Evolutionary conservation across 208 protist species (phyloP).

Genomic region (Leishmania major): DNA sequence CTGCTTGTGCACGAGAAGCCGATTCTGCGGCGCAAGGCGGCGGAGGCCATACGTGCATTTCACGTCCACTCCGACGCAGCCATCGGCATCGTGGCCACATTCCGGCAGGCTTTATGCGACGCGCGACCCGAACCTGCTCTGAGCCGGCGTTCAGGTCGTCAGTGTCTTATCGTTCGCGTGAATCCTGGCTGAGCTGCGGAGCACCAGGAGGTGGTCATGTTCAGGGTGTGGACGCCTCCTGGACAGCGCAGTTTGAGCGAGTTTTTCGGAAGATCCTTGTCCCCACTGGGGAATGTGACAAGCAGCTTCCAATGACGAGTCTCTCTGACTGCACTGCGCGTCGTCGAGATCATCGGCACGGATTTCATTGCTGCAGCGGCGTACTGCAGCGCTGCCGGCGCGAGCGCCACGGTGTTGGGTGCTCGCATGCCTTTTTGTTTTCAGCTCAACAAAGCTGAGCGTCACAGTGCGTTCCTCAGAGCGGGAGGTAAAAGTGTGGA

Average conservation of each 20-base stretch:
- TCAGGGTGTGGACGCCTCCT: constrained; percentile 31
- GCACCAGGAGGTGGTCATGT: constrained; percentile 95
- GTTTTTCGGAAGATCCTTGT: constrained; percentile 6
- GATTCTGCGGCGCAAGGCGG: constrained; percentile 94
- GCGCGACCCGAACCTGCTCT: constrained; percentile 93
- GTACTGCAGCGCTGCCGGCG: background rate
- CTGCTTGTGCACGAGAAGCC: no score
- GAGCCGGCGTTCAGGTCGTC: constrained; percentile 95
- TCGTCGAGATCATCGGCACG: constrained; percentile 67
- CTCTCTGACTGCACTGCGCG: constrained; percentile 21
- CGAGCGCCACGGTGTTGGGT: constrained; percentile 6
- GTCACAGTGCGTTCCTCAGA: background rate
- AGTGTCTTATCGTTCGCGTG: constrained; percentile 86
- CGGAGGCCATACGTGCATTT: constrained; percentile 90
- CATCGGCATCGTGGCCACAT: constrained; percentile 44
- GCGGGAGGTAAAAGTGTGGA: background rate
- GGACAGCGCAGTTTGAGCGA: constrained; percentile 37
- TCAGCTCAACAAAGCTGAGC: background rate
- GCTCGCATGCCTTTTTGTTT: constrained; percentile 37
- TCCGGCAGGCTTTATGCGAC: constrained; percentile 92
- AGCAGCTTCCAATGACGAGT: constrained; percentile 2
- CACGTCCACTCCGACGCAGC: constrained; percentile 43
- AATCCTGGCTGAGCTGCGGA: constrained; percentile 83
- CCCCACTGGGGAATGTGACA: background rate
- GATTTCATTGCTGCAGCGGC: constrained; percentile 60